Percentiles rank a stretch among this genome's conserved stretches.
Evolutionary conservation across 2,329 filamentous ascomycete species (phyloP).

Genomic region (Ceratocystis huliohia): DNA sequence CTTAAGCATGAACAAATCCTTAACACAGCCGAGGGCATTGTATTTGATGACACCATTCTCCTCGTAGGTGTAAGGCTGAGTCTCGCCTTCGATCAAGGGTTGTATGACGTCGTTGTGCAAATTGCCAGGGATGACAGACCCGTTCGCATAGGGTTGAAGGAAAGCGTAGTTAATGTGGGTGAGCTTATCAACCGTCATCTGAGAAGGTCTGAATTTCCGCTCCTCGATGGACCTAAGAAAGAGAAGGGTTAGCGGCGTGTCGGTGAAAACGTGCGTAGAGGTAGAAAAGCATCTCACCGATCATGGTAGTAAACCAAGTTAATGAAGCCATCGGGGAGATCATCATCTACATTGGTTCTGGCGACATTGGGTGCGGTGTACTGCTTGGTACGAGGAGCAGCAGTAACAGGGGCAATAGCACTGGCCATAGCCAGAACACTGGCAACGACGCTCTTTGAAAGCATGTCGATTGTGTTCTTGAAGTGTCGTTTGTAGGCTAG

Average conservation of each 20-base stretch:
- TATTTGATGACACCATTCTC: constrained; percentile 49
- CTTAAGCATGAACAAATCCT: constrained; percentile 68
- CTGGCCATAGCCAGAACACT: constrained; percentile 12
- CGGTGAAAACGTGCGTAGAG: background rate
- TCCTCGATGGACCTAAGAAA: constrained; percentile 55
- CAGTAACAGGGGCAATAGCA: background rate
- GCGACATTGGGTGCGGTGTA: no score
- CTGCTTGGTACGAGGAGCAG: background rate
- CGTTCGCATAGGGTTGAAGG: constrained; percentile 57
- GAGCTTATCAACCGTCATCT: constrained; percentile 55
- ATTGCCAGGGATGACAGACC: constrained; percentile 62
- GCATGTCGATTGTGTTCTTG: constrained; percentile 1
- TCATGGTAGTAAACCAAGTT: constrained; percentile 21
- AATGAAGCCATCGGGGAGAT: background rate
- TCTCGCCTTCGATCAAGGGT: constrained; percentile 42
- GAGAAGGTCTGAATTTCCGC: constrained; percentile 57
- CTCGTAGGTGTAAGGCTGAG: constrained; percentile 24
- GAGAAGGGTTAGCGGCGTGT: background rate
- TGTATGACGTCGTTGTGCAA: constrained; percentile 58
- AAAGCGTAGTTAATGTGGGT: constrained; percentile 75
- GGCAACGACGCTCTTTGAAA: constrained; percentile 8
- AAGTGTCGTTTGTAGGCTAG: background rate
- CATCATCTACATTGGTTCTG: no score
- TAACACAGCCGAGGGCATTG: constrained; percentile 70
- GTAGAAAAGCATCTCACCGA: constrained; percentile 11